A percentile compares a stretch with the other conserved stretches of the same genome.
phyloP scores from a whole-genome alignment of 108 stramenopile species.

The Skeletonema tropicum region DNA sequence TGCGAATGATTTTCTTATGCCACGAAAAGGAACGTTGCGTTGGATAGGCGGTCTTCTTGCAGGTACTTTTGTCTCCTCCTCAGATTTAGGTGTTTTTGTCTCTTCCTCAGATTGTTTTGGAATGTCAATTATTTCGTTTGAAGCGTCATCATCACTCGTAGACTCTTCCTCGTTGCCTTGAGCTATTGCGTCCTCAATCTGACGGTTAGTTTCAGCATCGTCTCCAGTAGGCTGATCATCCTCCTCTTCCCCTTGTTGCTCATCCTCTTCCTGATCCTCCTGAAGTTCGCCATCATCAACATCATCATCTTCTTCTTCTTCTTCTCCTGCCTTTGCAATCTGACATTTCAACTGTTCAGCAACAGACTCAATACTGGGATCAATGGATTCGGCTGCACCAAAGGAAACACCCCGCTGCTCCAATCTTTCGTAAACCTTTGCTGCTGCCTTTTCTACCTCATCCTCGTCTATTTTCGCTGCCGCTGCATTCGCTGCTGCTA shows the following conservation, averaged over 20 bases:
- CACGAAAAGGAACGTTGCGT: conserved; percentile 43
- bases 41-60: not conserved
- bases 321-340: not conserved
- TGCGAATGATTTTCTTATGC: conserved; percentile 51
- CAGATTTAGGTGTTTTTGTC: not conserved
- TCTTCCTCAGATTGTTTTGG: not conserved
- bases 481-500: not conserved
- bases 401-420: conserved; percentile 38
- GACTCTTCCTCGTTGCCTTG: conserved; percentile 1
- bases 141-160: conserved; percentile 5
- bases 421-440: conserved; percentile 31
- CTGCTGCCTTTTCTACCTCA: conserved; percentile 44
- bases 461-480: not conserved
- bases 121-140: not conserved
- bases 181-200: not conserved
- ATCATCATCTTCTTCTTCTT: not conserved
- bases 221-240: not conserved
- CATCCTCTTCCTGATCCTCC: not conserved
- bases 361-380: conserved; percentile 13
- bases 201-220: not conserved
- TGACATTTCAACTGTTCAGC: conserved; percentile 2
- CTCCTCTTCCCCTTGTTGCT: not conserved
- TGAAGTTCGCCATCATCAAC: not conserved
- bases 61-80: conserved; percentile 6
- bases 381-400: conserved; percentile 20